Evolutionary conservation across 164 flowering plant genomes (phyloP), one percentile per base, ranked within the genome.

Genomic region (Magnolia sinica): DNA sequence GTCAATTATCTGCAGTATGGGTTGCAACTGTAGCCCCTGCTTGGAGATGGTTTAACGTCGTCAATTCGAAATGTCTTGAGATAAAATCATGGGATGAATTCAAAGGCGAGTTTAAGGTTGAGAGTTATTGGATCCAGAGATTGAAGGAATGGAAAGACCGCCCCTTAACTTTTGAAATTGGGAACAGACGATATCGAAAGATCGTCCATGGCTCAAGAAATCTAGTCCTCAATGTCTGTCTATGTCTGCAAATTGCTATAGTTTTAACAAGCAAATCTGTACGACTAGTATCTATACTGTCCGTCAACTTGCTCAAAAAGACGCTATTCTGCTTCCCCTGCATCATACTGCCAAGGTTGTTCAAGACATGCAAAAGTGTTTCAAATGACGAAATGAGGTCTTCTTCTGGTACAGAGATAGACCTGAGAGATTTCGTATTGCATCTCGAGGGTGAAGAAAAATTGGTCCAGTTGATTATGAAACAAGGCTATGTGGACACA

Each of bases 381-480:
- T 65, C 1, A 2, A 22, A 14, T 11, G 68, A 29, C 9, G 31
- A 29, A 2, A 3, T 11, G 14, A 19, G 16, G 24, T 9, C 20
- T 5, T 23, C 84, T 81, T 68, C 84, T 85, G 3, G 80, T 84
- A 72, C 77, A 76, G 31, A 88, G 74, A 29, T 19, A 31, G 19
- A 29, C 49, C 50, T 68, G 50, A 13, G 71, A 6, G 50, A 29
- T 37, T 68, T 68, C 74, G 89, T 87, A 63, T 68, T 91, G 80
- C 82, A 86, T 82, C 96, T 91, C 65, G 91, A 89, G 69, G 90
- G 90, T 18, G 92, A 90, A 79, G 86, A 84, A 52, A 81, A 71
- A 37, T 79, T 88, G 76, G 85, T 88, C 55, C 78, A 85, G 18
- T 1, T 83, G 81, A 86, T 88, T 81, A 80, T 78, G 77, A 79